phyloP scores from a whole-genome alignment of 805 yeast genomes.

The Jamesozyma piceae region DNA sequence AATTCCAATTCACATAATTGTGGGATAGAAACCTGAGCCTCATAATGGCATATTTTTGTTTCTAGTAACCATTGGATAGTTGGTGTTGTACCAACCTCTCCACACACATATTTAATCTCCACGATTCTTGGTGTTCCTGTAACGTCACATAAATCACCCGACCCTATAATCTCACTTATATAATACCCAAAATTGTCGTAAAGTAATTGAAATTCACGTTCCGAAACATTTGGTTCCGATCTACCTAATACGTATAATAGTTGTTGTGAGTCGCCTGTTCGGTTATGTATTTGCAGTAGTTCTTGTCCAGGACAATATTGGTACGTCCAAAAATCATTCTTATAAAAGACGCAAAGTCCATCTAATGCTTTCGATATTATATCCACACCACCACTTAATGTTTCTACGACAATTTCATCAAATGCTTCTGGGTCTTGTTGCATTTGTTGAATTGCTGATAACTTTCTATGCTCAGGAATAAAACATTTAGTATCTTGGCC shows the following conservation, averaged over 20 bases:
- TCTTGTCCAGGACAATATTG: slow-evolving; percentile 41
- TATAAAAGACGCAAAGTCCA: slow-evolving; percentile 20
- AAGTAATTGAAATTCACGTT: slow-evolving; percentile 23
- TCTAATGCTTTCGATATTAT: slow-evolving; percentile 11
- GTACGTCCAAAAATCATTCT: slow-evolving; percentile 46
- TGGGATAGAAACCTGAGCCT: slow-evolving; percentile 42
- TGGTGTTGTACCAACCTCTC: slow-evolving; percentile 21
- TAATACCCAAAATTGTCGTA: slow-evolving; percentile 31
- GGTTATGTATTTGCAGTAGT: slow-evolving; percentile 40
- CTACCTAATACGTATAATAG: slow-evolving; percentile 16
- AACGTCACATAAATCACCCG: slow-evolving; percentile 54
- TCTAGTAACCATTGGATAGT: slow-evolving; percentile 38
- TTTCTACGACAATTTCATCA: slow-evolving; percentile 11
- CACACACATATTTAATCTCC: slow-evolving; percentile 51
- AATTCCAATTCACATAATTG: slow-evolving; percentile 37
- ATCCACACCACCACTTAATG: slow-evolving; percentile 13
- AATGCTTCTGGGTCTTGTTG: slow-evolving; percentile 8
- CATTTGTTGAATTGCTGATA: slow-evolving; percentile 4
- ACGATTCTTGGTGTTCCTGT: slow-evolving; percentile 43
- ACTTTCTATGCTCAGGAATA: slow-evolving; percentile 9
- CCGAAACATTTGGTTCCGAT: slow-evolving; percentile 17
- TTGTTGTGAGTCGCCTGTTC: slow-evolving; percentile 1
- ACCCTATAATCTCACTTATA: slow-evolving; percentile 29
- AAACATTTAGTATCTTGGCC: slow-evolving; percentile 18
- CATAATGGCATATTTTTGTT: slow-evolving; percentile 48